phyloP scores from a whole-genome alignment of 1,284 basidiomycete genomes.

The Cystobasidiaceae sp. region DNA sequence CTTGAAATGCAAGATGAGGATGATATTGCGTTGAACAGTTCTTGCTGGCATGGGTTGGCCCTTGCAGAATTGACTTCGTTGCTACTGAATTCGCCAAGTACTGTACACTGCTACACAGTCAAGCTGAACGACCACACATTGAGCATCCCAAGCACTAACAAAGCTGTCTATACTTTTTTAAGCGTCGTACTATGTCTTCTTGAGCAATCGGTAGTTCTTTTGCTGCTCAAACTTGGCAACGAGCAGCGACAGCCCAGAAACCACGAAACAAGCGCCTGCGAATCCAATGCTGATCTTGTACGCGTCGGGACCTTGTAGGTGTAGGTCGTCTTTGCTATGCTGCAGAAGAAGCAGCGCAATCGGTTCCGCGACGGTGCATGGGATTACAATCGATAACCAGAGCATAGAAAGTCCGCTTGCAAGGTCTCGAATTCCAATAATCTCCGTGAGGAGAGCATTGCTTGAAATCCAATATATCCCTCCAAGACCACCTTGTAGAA shows the following conservation, averaged over 20 bases:
- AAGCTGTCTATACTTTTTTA: neutral
- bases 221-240: conserved; percentile 24
- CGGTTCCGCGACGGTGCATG: conserved; percentile 15
- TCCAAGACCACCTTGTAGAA: conserved; percentile 48
- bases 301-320: conserved; percentile 42
- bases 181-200: conserved; percentile 2
- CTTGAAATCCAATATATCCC: conserved; percentile 47
- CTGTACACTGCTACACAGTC: neutral
- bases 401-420: conserved; percentile 49
- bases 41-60: too few relatives aligned
- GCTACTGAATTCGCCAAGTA: too few relatives aligned
- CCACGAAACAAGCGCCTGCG: conserved; percentile 19
- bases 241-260: conserved; percentile 10
- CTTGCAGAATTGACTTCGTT: too few relatives aligned
- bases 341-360: conserved; percentile 9
- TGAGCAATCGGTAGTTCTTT: neutral
- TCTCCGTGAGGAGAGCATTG: conserved; percentile 46
- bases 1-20: too few relatives aligned
- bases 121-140: too few relatives aligned
- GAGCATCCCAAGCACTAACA: too few relatives aligned
- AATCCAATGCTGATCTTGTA: conserved; percentile 28
- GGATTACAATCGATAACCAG: conserved; percentile 43
- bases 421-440: conserved; percentile 49
- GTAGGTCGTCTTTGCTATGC: conserved; percentile 43
- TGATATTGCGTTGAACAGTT: too few relatives aligned